Base-by-base conservation (phyloP, 345 rosid genomes). In the Salix arbutifolia region DNA sequence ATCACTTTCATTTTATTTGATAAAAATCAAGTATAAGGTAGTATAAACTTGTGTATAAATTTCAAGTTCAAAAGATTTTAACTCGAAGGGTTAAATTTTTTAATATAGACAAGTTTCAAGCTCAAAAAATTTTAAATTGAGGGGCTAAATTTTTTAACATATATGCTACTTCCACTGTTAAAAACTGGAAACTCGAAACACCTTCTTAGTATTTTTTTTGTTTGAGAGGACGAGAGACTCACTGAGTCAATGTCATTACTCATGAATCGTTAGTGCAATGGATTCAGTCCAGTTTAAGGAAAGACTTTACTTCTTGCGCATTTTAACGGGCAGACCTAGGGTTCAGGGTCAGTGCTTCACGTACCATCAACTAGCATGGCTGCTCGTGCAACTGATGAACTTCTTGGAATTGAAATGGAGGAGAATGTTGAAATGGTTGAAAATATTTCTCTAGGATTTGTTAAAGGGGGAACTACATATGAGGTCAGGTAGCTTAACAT, bases 301-400 rank as follows among this genome's bases (percentile, higher is more conserved):
- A 65, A 13, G 17, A 12, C 53, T 52, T 9, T 38, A 73, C 72
- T 53, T 30, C 14, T 25, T 71, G 38, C 35, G 38, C 33, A 3
- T 23, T 68, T 73, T 26, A 61, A 64, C 62, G 40, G 80, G 84
- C 86, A 83, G 87, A 70, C 68, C 33, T 83, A 82, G 82, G 82
- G 77, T 76, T 77, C 68, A 48, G 82, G 73, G 3, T 48, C 79
- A 3, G 90, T 75, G 50, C 38, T 67, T 84, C 60, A 79, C 28
- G 77, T 86, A 69, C 90, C 94, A 42, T 84, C 92, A 62, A 87
- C 91, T 11, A 82, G 93, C 84, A 89, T 92, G 89, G 94, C 93
- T 81, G 94, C 92, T 71, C 88, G 81, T 21, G 90, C 83, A n/a
- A 73, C 69, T 73, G 90, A 89, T 31, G 88, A 86, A 16, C 74